phyloP scores from a whole-genome alignment of 192 early-diverging fungal genomes.

The Chytriomyces sp. region DNA sequence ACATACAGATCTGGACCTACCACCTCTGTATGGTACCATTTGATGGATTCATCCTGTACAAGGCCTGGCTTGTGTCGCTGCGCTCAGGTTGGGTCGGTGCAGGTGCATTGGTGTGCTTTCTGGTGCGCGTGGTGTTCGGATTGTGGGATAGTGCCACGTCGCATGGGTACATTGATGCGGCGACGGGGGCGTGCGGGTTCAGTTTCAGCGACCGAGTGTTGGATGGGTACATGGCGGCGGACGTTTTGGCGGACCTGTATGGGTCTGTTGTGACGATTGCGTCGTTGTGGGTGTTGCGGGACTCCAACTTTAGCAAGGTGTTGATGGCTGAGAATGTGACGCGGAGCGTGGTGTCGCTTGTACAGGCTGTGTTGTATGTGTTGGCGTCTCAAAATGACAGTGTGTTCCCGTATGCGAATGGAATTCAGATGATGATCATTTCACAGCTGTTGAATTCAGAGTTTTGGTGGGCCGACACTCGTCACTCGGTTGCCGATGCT shows the following conservation, averaged over 20 bases:
- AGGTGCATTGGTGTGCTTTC: background rate
- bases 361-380: no score
- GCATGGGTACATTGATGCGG: background rate
- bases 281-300: background rate
- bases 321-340: background rate
- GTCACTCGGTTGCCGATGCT: no score
- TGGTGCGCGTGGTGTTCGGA: background rate
- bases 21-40: background rate
- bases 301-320: background rate
- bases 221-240: background rate
- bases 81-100: background rate
- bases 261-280: background rate
- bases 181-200: background rate
- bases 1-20: background rate
- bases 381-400: no score
- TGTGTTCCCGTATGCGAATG: no score
- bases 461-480: no score
- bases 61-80: background rate
- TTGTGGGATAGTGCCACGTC: background rate
- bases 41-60: background rate
- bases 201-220: background rate
- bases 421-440: no score
- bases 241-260: background rate
- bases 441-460: no score
- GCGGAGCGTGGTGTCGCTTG: no score